phyloP scores from a whole-genome alignment of 495 filamentous ascomycete species.

The Barbatosphaeria neglecta region DNA sequence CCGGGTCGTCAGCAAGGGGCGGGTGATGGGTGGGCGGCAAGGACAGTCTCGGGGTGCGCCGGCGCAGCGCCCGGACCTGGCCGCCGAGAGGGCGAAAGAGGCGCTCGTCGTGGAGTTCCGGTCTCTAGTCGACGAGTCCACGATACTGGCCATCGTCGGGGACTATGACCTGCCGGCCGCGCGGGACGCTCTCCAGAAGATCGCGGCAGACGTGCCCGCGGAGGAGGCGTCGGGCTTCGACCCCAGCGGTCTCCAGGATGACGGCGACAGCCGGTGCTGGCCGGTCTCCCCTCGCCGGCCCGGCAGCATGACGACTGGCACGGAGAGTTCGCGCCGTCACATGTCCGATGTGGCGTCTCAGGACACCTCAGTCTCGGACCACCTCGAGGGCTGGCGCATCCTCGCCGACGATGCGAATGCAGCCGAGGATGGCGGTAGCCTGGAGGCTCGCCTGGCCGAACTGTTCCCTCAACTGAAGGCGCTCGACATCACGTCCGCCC shows the following conservation, averaged over 20 bases:
- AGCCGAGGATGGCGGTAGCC: conserved; percentile 30
- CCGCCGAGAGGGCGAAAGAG: background rate
- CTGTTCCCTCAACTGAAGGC: conserved; percentile 60
- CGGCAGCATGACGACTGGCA: conserved; percentile 1
- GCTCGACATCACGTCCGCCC: conserved; percentile 49
- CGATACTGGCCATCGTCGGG: conserved; percentile 51
- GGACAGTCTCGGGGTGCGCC: too few relatives aligned
- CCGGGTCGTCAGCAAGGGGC: too few relatives aligned
- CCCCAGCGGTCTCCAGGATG: conserved; percentile 47
- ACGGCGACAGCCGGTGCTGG: conserved; percentile 2
- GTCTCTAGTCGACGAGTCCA: conserved; percentile 31
- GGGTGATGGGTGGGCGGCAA: background rate
- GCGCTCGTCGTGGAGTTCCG: conserved; percentile 17
- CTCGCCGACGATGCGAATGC: conserved; percentile 39
- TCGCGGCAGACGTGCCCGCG: conserved; percentile 47
- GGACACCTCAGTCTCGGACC: background rate
- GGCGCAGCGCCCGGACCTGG: background rate
- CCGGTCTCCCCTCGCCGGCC: background rate
- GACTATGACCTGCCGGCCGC: conserved; percentile 54
- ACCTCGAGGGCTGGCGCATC: background rate
- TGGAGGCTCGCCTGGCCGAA: conserved; percentile 40
- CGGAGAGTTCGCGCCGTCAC: conserved; percentile 2
- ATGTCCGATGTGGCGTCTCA: background rate
- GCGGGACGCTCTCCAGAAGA: conserved; percentile 38
- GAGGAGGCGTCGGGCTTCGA: conserved; percentile 68